Evolutionary conservation across 2,329 filamentous ascomycete species (phyloP).

Genomic region (Clonostachys rosea): DNA sequence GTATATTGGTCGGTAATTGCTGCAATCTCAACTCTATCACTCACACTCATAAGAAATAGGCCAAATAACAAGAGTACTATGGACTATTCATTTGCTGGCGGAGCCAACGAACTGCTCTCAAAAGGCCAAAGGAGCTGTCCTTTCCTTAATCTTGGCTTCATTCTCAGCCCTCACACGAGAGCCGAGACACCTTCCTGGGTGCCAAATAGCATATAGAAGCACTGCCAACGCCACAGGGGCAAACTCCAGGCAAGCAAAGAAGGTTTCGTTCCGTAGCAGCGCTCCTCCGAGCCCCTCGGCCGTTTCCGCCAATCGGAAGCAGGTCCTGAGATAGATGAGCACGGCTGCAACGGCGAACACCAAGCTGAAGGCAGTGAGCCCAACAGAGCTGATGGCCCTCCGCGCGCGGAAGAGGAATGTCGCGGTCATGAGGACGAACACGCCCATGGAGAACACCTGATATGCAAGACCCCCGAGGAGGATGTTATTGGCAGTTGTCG

Average conservation of each 20-base stretch:
- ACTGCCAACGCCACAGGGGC: conserved; percentile 46
- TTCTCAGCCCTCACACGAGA: conserved; percentile 1
- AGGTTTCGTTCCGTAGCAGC: conserved; percentile 44
- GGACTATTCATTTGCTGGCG: too few species aligned
- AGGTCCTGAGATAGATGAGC: conserved; percentile 46
- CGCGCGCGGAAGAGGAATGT: conserved; percentile 33
- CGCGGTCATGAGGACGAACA: conserved; percentile 37
- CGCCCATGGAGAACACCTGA: conserved; percentile 45
- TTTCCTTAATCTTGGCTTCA: not conserved
- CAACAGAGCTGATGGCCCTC: conserved; percentile 14
- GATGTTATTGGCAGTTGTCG: conserved; percentile 47
- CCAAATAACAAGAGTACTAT: too few species aligned
- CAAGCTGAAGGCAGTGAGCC: conserved; percentile 30
- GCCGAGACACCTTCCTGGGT: conserved; percentile 19
- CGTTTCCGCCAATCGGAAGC: conserved; percentile 50
- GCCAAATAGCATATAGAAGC: conserved; percentile 30
- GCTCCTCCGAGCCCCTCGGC: conserved; percentile 38
- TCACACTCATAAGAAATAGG: too few species aligned
- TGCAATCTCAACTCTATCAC: too few species aligned
- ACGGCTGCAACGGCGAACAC: conserved; percentile 38
- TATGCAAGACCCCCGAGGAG: conserved; percentile 49
- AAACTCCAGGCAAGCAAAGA: conserved; percentile 50
- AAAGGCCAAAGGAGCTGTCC: not conserved
- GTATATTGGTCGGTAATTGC: too few species aligned
- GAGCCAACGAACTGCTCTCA: too few species aligned